Conservation (phyloP, 257 asterid species). For the Nicotiana obtusifolia region DNA sequence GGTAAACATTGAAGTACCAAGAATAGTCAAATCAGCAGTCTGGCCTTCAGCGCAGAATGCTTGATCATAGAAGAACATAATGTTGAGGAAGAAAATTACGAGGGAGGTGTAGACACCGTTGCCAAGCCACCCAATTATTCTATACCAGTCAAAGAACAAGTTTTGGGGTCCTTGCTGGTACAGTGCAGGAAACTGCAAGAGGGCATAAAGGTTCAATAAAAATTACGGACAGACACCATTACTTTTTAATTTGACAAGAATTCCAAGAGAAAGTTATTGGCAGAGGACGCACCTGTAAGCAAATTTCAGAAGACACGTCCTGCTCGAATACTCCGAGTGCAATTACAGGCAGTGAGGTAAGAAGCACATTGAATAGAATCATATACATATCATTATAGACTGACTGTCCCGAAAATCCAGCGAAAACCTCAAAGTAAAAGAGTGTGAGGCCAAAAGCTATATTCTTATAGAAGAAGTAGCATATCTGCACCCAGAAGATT, state of each 20-base stretch:
- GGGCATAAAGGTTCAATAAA: background rate
- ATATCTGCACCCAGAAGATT: conserved; percentile 50
- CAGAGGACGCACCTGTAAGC: conserved; percentile 74
- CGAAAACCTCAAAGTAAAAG: conserved; percentile 88
- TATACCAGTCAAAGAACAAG: conserved; percentile 78
- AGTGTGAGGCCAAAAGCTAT: conserved; percentile 95
- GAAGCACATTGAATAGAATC: conserved; percentile 88
- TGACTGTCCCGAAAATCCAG: conserved; percentile 95
- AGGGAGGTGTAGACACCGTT: conserved; percentile 85
- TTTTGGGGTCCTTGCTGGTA: conserved; percentile 95
- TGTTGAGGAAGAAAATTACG: conserved; percentile 65
- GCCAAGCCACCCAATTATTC: conserved; percentile 92
- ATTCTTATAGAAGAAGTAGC: conserved; percentile 98
- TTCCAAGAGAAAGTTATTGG: background rate
- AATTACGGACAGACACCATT: background rate
- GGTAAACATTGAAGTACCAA: conserved; percentile 94
- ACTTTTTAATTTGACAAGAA: background rate
- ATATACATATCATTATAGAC: conserved; percentile 90
- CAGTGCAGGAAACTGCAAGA: conserved; percentile 87
- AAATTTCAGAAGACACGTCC: conserved; percentile 91
- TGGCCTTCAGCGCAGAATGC: conserved; percentile 79
- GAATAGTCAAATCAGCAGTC: conserved; percentile 74
- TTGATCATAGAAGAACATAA: conserved; percentile 66
- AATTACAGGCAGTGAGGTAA: conserved; percentile 95
- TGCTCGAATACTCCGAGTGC: conserved; percentile 97